Conservation (phyloP, 2,329 filamentous ascomycete species). For the Nemania diffusa region DNA sequence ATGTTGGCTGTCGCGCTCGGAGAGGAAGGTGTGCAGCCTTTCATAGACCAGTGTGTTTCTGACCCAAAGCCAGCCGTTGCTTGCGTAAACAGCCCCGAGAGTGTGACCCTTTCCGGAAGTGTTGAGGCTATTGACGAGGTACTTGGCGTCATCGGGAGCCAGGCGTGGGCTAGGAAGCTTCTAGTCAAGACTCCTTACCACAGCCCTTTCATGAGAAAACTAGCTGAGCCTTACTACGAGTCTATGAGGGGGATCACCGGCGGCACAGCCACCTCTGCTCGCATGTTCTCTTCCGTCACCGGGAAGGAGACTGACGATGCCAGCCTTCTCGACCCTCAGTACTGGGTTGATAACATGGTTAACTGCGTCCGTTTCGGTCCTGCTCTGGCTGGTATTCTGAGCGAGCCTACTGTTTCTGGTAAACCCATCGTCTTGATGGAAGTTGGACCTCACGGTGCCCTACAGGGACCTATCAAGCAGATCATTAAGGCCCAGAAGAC, state of each 20-base stretch:
- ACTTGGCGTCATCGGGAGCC: slow-evolving; percentile 43
- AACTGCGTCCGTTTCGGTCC: slow-evolving; percentile 52
- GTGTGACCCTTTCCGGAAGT: slow-evolving; percentile 47
- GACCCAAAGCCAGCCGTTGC: slow-evolving; percentile 45
- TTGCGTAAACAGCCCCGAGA: slow-evolving; percentile 47
- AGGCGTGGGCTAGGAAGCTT: slow-evolving; percentile 51
- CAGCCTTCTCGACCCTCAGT: slow-evolving; percentile 40
- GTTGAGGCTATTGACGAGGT: slow-evolving; percentile 46
- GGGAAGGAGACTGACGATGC: slow-evolving; percentile 42
- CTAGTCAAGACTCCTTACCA: slow-evolving; percentile 58
- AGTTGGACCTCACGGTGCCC: slow-evolving; percentile 51
- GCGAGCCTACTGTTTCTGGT: slow-evolving; percentile 31
- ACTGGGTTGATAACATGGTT: slow-evolving; percentile 50
- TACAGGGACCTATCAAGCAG: slow-evolving; percentile 51
- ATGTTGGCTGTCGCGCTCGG: slow-evolving; percentile 47
- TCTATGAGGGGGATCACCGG: slow-evolving; percentile 42
- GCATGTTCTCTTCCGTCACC: slow-evolving; percentile 47
- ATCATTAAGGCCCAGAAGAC: slow-evolving; percentile 47
- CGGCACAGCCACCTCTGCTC: slow-evolving; percentile 28
- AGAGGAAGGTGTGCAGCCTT: slow-evolving; percentile 39
- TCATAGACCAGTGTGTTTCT: slow-evolving; percentile 41
- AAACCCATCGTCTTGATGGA: slow-evolving; percentile 47
- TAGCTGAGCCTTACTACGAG: slow-evolving; percentile 49
- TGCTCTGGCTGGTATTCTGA: slow-evolving; percentile 44
- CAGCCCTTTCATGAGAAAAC: slow-evolving; percentile 53